These are phyloP conservation scores for Xylaria scruposa DNA, from an alignment of 495 filamentous ascomycete genomes.

Conservation along the genomic window DNA sequence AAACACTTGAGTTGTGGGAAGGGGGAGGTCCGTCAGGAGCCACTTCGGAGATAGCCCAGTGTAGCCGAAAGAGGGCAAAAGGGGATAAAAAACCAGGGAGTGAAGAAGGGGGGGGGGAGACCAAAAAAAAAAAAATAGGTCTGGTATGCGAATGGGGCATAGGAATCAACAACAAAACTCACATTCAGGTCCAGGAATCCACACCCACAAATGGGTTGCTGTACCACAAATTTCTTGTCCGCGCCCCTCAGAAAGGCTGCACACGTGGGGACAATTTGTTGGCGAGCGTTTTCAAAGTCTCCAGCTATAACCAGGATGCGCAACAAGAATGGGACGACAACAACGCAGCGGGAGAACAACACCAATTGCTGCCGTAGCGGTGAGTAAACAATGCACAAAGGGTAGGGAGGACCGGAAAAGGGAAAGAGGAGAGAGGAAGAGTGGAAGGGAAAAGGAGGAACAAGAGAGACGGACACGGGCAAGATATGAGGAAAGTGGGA, in stretches of 20 bases:
- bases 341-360: constrained; percentile 19
- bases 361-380: constrained; percentile 25
- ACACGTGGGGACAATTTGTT: constrained; percentile 35
- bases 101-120: constrained; percentile 28
- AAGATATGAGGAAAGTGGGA: constrained; percentile 31
- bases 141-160: constrained; percentile 23
- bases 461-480: constrained; percentile 35
- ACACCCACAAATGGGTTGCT: constrained; percentile 28
- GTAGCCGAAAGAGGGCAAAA: constrained; percentile 21
- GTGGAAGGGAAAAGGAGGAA: constrained; percentile 27
- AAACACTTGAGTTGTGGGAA: background rate
- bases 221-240: constrained; percentile 33
- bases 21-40: constrained; percentile 4
- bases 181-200: constrained; percentile 44
- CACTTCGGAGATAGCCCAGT: constrained; percentile 18
- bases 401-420: constrained; percentile 24
- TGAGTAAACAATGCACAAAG: constrained; percentile 28
- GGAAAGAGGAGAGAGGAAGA: constrained; percentile 20
- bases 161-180: constrained; percentile 41
- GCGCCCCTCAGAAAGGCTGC: constrained; percentile 32
- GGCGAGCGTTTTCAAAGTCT: constrained; percentile 27
- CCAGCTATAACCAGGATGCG: constrained; percentile 32
- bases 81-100: constrained; percentile 36
- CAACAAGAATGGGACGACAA: constrained; percentile 32
- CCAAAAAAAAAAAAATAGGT: constrained; percentile 37